Conservation (phyloP, 2,329 filamentous ascomycete genomes). For the Paecilomyces fulvus region DNA sequence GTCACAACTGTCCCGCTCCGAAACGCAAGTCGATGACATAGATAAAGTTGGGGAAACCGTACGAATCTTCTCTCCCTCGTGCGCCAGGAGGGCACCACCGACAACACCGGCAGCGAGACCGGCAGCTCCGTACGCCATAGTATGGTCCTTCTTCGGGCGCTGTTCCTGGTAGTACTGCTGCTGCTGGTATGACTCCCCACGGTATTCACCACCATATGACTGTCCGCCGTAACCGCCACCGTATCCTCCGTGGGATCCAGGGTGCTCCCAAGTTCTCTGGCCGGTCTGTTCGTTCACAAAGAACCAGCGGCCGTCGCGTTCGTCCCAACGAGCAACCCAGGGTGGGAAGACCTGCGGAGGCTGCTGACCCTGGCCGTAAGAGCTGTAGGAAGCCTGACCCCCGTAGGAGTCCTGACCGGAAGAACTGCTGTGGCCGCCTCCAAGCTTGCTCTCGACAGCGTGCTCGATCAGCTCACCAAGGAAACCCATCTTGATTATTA, state of each 20-base stretch:
- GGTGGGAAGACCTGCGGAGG: slow-evolving; percentile 36
- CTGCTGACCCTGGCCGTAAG: slow-evolving; percentile 9
- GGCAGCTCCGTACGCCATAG: slow-evolving; percentile 28
- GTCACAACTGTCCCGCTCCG: neutral
- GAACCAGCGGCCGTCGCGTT: slow-evolving; percentile 32
- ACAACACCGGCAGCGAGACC: slow-evolving; percentile 35
- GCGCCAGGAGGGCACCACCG: slow-evolving; percentile 38
- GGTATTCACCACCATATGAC: neutral
- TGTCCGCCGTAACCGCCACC: slow-evolving; percentile 7
- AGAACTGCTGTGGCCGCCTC: slow-evolving; percentile 36
- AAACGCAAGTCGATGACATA: neutral
- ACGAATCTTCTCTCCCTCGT: slow-evolving; percentile 38
- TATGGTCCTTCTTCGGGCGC: slow-evolving; percentile 19
- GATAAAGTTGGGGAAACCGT: slow-evolving; percentile 8
- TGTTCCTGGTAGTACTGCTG: slow-evolving; percentile 5
- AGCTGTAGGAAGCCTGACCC: neutral
- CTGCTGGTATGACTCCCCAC: slow-evolving; percentile 2
- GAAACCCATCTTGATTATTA: neutral
- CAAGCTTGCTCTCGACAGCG: neutral
- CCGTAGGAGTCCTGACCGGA: neutral
- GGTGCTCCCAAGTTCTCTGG: slow-evolving; percentile 33
- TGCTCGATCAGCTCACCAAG: neutral
- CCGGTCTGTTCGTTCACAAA: slow-evolving; percentile 42
- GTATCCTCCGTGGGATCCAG: slow-evolving; percentile 15
- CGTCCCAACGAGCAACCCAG: slow-evolving; percentile 40